These are phyloP conservation scores for Diddensiella caesifluorescens DNA, from an alignment of 805 yeast genomes.

Conservation along the genomic window DNA sequence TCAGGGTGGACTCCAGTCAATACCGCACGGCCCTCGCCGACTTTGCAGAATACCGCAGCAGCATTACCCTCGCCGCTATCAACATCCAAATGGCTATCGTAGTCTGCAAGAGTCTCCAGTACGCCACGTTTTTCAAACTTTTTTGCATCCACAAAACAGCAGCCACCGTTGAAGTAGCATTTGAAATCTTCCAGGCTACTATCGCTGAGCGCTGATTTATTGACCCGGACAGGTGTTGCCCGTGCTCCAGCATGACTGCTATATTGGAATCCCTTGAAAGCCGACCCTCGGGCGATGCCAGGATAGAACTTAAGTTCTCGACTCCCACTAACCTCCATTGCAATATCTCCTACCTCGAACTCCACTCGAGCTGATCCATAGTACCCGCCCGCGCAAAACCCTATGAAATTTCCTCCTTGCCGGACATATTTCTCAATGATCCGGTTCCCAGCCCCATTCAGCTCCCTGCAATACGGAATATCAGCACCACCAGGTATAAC, in stretches of 20 bases:
- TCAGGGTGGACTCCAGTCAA: slow-evolving; percentile 91
- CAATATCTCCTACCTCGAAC: slow-evolving; percentile 69
- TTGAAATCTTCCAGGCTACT: slow-evolving; percentile 15
- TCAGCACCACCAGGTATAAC: slow-evolving; percentile 98
- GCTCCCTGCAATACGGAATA: slow-evolving; percentile 67
- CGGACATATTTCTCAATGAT: slow-evolving; percentile 59
- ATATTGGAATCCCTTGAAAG: slow-evolving; percentile 73
- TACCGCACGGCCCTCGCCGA: slow-evolving; percentile 72
- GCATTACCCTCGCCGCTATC: slow-evolving; percentile 42
- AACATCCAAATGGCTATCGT: slow-evolving; percentile 52
- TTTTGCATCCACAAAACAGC: slow-evolving; percentile 72
- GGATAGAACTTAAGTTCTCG: slow-evolving; percentile 80
- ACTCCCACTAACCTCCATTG: slow-evolving; percentile 76
- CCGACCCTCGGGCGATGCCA: slow-evolving; percentile 79
- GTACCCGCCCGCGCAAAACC: slow-evolving; percentile 96
- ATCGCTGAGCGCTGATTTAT: slow-evolving; percentile 18
- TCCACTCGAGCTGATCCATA: slow-evolving; percentile 71
- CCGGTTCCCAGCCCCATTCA: slow-evolving; percentile 65
- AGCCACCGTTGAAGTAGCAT: slow-evolving; percentile 84
- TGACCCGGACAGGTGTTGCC: slow-evolving; percentile 46
- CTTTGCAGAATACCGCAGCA: slow-evolving; percentile 63
- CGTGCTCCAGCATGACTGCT: slow-evolving; percentile 71
- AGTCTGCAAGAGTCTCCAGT: slow-evolving; percentile 71
- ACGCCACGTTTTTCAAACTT: slow-evolving; percentile 37
- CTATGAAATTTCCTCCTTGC: slow-evolving; percentile 77